Conservation (phyloP, 495 filamentous ascomycete genomes). For the Penicillium mononematosum region DNA sequence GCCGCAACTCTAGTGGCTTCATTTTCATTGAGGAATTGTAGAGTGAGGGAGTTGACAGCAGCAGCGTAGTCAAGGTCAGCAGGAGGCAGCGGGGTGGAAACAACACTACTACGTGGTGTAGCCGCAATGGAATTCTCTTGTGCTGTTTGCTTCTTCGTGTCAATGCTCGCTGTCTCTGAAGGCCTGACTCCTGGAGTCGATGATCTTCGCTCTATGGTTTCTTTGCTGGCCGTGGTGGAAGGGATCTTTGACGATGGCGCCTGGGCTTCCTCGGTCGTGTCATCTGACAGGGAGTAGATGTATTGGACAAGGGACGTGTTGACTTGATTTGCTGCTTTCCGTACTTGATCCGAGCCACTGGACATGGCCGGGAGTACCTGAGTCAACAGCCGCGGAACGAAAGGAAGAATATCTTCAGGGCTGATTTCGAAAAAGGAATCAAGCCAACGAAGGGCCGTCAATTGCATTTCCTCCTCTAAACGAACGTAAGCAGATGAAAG, state of each 20-base stretch:
- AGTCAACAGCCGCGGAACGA: constrained; percentile 86
- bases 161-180: constrained; percentile 34
- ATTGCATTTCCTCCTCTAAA: constrained; percentile 80
- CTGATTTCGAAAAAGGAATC: constrained; percentile 96
- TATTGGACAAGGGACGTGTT: constrained; percentile 89
- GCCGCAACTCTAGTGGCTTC: constrained; percentile 94
- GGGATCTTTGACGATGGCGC: constrained; percentile 35
- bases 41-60: constrained; percentile 89
- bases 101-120: constrained; percentile 45
- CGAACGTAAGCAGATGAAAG: constrained; percentile 11
- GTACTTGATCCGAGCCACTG: constrained; percentile 82
- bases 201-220: constrained; percentile 53
- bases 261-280: constrained; percentile 49
- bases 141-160: constrained; percentile 35
- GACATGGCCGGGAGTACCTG: constrained; percentile 94
- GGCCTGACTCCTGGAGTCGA: constrained; percentile 48
- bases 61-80: constrained; percentile 92
- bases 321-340: constrained; percentile 81
- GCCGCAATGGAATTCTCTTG: constrained; percentile 45
- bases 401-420: constrained; percentile 94
- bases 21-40: constrained; percentile 94
- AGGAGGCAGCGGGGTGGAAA: constrained; percentile 45
- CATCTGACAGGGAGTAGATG: constrained; percentile 85
- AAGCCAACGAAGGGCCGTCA: constrained; percentile 92
- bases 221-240: constrained; percentile 47